Evolutionary conservation across 805 yeast species (phyloP).

Genomic region (Blastobotrys chiropterorum): DNA sequence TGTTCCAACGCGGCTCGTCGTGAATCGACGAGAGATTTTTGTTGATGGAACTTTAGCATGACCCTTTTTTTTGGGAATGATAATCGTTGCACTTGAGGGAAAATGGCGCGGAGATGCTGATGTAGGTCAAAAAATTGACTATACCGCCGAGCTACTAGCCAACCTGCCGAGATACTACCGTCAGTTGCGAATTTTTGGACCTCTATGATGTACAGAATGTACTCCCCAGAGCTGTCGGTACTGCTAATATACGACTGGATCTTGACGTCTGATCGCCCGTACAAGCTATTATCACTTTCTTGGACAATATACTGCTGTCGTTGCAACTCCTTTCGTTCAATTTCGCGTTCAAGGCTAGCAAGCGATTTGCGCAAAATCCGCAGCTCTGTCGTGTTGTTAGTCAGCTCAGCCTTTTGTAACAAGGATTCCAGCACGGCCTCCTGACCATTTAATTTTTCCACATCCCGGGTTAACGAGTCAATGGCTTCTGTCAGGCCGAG

Average conservation of each 20-base stretch:
- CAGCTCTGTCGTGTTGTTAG: conserved; percentile 66
- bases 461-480: conserved; percentile 47
- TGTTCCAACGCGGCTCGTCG: conserved; percentile 55
- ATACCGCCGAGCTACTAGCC: conserved; percentile 88
- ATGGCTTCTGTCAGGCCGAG: conserved; percentile 63
- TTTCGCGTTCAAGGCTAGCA: conserved; percentile 59
- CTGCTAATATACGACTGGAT: conserved; percentile 46
- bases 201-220: conserved; percentile 67
- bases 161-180: conserved; percentile 55
- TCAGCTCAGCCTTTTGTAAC: conserved; percentile 74
- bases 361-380: conserved; percentile 64
- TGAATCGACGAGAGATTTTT: conserved; percentile 52
- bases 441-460: conserved; percentile 56
- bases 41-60: conserved; percentile 63
- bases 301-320: conserved; percentile 78
- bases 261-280: conserved; percentile 35
- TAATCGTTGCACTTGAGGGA: conserved; percentile 43
- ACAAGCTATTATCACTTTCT: conserved; percentile 73
- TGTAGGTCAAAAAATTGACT: conserved; percentile 75
- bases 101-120: conserved; percentile 50
- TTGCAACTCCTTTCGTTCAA: conserved; percentile 65
- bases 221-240: conserved; percentile 51
- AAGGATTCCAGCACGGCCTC: conserved; percentile 59
- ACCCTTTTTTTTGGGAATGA: conserved; percentile 50
- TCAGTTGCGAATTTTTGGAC: conserved; percentile 46